phyloP scores from a whole-genome alignment of 495 filamentous ascomycete genomes.

The Penicillium pulvis region DNA sequence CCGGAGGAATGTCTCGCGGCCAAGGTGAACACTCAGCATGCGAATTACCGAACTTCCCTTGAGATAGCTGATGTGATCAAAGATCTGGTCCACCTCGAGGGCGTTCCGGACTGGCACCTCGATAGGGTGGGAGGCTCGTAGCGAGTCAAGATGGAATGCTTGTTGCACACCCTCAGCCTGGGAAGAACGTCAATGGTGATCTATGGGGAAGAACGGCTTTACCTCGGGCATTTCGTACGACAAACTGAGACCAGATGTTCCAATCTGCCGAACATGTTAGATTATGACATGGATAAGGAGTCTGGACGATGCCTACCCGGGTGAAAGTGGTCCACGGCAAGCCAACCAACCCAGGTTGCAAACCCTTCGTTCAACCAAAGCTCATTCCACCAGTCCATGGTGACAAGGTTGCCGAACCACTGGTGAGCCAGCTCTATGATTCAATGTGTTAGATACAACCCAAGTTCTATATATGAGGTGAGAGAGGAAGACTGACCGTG shows the following conservation, averaged over 20 bases:
- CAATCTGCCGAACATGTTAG: slow-evolving; percentile 57
- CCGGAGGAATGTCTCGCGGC: slow-evolving; percentile 79
- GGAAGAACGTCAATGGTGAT: slow-evolving; percentile 29
- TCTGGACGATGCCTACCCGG: slow-evolving; percentile 53
- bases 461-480: background rate
- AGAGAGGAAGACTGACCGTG: slow-evolving; percentile 49
- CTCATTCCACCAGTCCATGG: slow-evolving; percentile 85
- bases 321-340: slow-evolving; percentile 86
- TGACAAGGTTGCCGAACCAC: slow-evolving; percentile 97
- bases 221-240: slow-evolving; percentile 67
- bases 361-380: slow-evolving; percentile 98
- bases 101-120: slow-evolving; percentile 90
- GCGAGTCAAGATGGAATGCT: slow-evolving; percentile 84
- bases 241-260: slow-evolving; percentile 95
- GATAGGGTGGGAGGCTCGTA: slow-evolving; percentile 91
- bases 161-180: slow-evolving; percentile 86
- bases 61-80: slow-evolving; percentile 91
- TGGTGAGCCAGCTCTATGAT: slow-evolving; percentile 84
- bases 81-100: slow-evolving; percentile 93
- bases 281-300: background rate
- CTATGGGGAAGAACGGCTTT: slow-evolving; percentile 21
- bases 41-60: slow-evolving; percentile 95
- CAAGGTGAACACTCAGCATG: slow-evolving; percentile 88
- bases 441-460: slow-evolving; percentile 9
- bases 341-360: slow-evolving; percentile 97